These are phyloP conservation scores for Diaporthe sp. DNA, from an alignment of 2,329 filamentous ascomycete species.

Conservation along the genomic window DNA sequence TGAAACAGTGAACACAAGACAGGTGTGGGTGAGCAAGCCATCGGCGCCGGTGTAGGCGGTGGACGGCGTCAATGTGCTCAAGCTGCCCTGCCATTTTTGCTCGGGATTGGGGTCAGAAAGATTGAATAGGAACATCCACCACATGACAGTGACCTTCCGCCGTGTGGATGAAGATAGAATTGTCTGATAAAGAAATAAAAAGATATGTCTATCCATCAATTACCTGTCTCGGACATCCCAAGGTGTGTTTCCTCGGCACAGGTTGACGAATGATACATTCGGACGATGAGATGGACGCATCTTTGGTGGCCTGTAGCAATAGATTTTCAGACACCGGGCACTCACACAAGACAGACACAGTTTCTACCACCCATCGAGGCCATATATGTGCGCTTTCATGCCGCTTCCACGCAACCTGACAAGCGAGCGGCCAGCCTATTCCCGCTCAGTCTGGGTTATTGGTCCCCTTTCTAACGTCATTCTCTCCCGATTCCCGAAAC, in stretches of 20 bases:
- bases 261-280: slow-evolving; percentile 24
- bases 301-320: slow-evolving; percentile 9
- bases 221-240: slow-evolving; percentile 33
- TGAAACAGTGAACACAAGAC: slow-evolving; percentile 16
- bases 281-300: slow-evolving; percentile 13
- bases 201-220: slow-evolving; percentile 35
- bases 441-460: slow-evolving; percentile 24
- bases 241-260: slow-evolving; percentile 24
- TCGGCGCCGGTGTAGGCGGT: not conserved
- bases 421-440: slow-evolving; percentile 32
- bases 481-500: slow-evolving; percentile 7
- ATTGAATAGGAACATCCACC: not conserved
- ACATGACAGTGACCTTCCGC: not conserved
- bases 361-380: not conserved
- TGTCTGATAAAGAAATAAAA: slow-evolving; percentile 32
- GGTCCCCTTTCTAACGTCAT: slow-evolving; percentile 14
- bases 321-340: slow-evolving; percentile 5
- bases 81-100: not conserved
- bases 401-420: slow-evolving; percentile 23
- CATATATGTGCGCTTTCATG: slow-evolving; percentile 2
- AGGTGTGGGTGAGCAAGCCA: not conserved
- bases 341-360: slow-evolving; percentile 24
- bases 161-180: slow-evolving; percentile 32
- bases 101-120: not conserved
- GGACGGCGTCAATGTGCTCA: not conserved